Percentiles rank a stretch among this genome's conserved stretches.
Conservation (phyloP, 768 basidiomycete genomes). For the Leccinum subgranulosum region DNA sequence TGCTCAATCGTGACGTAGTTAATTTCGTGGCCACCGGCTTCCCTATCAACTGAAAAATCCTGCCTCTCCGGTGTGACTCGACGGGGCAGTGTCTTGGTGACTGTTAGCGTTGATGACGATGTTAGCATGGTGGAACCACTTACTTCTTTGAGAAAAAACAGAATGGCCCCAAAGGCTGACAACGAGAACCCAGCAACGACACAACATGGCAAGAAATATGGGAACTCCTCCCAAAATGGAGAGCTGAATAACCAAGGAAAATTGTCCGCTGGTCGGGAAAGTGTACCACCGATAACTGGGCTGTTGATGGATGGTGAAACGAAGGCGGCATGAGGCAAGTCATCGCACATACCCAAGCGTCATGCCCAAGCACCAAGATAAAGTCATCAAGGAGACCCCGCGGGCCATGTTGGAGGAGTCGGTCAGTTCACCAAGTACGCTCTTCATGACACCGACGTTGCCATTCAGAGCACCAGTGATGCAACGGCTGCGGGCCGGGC, state of each 20-base stretch:
- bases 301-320: constrained; percentile 26
- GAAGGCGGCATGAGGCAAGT: background rate
- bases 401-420: constrained; percentile 55
- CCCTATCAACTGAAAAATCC: constrained; percentile 5
- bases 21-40: constrained; percentile 8
- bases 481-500: constrained; percentile 42
- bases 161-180: constrained; percentile 16
- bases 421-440: constrained; percentile 63
- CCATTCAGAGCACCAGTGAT: constrained; percentile 67
- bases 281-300: constrained; percentile 55
- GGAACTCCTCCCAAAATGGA: constrained; percentile 49
- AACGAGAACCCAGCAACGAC: constrained; percentile 26
- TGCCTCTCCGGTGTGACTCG: constrained; percentile 11
- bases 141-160: constrained; percentile 32
- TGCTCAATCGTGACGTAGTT: constrained; percentile 15
- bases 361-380: constrained; percentile 32
- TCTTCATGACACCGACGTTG: constrained; percentile 72
- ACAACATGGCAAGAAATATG: constrained; percentile 46
- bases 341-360: constrained; percentile 31
- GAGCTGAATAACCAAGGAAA: constrained; percentile 48
- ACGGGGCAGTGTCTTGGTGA: constrained; percentile 20
- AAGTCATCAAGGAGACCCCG: constrained; percentile 34
- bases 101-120: constrained; percentile 2
- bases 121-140: background rate
- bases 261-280: constrained; percentile 53